Evolutionary conservation across 140 eudicot species (phyloP).

Genomic region (Oenanthe javanica): DNA sequence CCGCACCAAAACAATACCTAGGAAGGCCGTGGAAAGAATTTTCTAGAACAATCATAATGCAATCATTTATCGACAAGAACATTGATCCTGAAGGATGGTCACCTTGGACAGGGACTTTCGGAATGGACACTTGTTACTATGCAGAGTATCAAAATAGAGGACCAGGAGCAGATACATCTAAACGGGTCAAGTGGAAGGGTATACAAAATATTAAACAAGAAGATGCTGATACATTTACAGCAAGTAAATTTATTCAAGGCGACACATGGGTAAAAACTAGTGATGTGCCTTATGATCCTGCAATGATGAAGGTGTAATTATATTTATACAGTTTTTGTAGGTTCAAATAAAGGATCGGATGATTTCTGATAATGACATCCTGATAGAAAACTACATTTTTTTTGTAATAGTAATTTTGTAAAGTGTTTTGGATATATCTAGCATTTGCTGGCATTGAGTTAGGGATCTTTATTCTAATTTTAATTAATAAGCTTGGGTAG

Average conservation of each 20-base stretch:
- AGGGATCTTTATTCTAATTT: not conserved
- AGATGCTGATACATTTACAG: slow-evolving; percentile 37
- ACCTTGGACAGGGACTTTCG: slow-evolving; percentile 46
- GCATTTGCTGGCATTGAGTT: not conserved
- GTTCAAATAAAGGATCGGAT: not conserved
- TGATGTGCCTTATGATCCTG: slow-evolving; percentile 47
- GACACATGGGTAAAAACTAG: slow-evolving; percentile 39
- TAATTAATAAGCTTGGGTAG: not conserved
- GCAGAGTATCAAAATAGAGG: slow-evolving; percentile 57
- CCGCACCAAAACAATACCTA: slow-evolving; percentile 34
- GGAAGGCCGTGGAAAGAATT: slow-evolving; percentile 78
- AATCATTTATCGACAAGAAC: slow-evolving; percentile 37
- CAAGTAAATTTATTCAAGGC: slow-evolving; percentile 26
- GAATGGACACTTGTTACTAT: slow-evolving; percentile 37
- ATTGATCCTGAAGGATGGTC: slow-evolving; percentile 73
- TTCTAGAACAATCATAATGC: slow-evolving; percentile 65
- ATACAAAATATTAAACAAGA: slow-evolving; percentile 26
- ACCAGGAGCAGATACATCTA: slow-evolving; percentile 30
- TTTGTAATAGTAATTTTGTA: too few species aligned
- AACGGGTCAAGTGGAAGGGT: slow-evolving; percentile 55
- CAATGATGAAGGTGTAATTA: slow-evolving; percentile 28
- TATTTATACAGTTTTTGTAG: not conserved
- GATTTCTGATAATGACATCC: not conserved
- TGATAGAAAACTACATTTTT: not conserved
- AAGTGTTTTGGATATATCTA: not conserved